These are phyloP conservation scores for Mortierella sp. DNA, from an alignment of 371 early-diverging fungal genomes.

Conservation along the genomic window DNA sequence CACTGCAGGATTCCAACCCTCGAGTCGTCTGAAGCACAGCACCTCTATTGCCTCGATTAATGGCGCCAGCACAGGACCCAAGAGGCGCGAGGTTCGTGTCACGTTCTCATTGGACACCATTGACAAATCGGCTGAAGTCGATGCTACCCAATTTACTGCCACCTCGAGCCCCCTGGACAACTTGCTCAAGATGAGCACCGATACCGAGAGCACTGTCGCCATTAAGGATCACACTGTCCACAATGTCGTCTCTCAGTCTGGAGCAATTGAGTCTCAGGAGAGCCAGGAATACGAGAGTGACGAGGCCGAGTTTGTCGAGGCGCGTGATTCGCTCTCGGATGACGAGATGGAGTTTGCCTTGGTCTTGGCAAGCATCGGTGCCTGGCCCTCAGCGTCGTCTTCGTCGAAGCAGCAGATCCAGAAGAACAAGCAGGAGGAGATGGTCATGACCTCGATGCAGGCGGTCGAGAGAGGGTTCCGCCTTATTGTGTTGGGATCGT, in stretches of 20 bases:
- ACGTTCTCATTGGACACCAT: constrained; percentile 53
- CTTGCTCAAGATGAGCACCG: constrained; percentile 11
- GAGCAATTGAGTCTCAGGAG: constrained; percentile 7
- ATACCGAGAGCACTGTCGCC: neutral
- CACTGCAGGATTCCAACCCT: constrained; percentile 1
- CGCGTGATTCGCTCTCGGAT: constrained; percentile 33
- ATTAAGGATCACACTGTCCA: constrained; percentile 27
- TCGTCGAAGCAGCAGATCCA: neutral
- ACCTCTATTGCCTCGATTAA: constrained; percentile 13
- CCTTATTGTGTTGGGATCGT: constrained; percentile 11
- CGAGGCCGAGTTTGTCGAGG: constrained; percentile 49
- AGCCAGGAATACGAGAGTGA: constrained; percentile 26
- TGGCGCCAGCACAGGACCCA: neutral
- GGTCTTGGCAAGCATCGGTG: constrained; percentile 25
- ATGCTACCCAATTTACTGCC: neutral
- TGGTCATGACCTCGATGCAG: constrained; percentile 23
- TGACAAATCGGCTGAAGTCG: constrained; percentile 24
- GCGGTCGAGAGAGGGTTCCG: constrained; percentile 24
- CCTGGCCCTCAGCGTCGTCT: constrained; percentile 32
- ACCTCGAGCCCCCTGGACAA: constrained; percentile 26
- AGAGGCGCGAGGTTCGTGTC: constrained; percentile 38
- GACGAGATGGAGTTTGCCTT: constrained; percentile 29
- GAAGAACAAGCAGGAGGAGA: constrained; percentile 24
- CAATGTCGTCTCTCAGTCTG: constrained; percentile 9
- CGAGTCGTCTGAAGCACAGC: constrained; percentile 31